A percentile compares a stretch with the other conserved stretches of the same genome.
Conservation (phyloP, 75 land plant genomes). For the Selaginella moellendorffii region DNA sequence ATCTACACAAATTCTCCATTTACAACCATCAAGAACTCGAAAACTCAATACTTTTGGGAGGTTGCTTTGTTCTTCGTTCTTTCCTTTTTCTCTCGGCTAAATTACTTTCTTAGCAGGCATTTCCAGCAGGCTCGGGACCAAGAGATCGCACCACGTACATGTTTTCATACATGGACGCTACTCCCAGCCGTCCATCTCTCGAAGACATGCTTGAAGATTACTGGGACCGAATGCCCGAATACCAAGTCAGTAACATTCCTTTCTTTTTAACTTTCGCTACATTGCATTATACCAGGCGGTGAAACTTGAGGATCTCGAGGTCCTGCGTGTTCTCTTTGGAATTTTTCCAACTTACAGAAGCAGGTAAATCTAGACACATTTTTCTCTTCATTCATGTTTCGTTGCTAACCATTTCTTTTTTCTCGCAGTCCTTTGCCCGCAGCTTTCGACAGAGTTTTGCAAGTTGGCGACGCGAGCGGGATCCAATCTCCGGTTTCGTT, state of each 20-base stretch:
- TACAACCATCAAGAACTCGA: slow-evolving; percentile 35
- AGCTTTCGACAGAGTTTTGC: not conserved
- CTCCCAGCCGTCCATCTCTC: slow-evolving; percentile 52
- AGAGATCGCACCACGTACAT: slow-evolving; percentile 74
- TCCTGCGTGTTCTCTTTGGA: slow-evolving; percentile 71
- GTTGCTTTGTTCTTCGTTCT: slow-evolving; percentile 31
- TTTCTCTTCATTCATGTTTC: too few species aligned
- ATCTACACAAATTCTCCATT: slow-evolving; percentile 50
- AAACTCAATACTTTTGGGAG: slow-evolving; percentile 85
- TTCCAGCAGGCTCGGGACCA: slow-evolving; percentile 91
- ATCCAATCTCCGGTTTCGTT: slow-evolving; percentile 98
- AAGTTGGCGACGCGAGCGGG: slow-evolving; percentile 98
- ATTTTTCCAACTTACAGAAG: slow-evolving; percentile 84
- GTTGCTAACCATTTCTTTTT: too few species aligned
- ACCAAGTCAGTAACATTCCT: slow-evolving; percentile 42
- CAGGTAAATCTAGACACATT: slow-evolving; percentile 52
- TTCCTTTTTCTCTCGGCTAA: too few species aligned
- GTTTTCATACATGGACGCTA: slow-evolving; percentile 67
- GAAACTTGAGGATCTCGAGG: slow-evolving; percentile 52
- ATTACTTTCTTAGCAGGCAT: slow-evolving; percentile 50
- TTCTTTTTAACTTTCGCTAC: not conserved
- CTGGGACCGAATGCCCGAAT: slow-evolving; percentile 87
- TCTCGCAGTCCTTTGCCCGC: not conserved
- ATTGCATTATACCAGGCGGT: slow-evolving; percentile 32
- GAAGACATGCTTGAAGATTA: slow-evolving; percentile 73